Percentiles rank a stretch among this genome's conserved stretches.
phyloP scores from a whole-genome alignment of 139 green algal genomes.

The Tetradesmus obliquus region DNA sequence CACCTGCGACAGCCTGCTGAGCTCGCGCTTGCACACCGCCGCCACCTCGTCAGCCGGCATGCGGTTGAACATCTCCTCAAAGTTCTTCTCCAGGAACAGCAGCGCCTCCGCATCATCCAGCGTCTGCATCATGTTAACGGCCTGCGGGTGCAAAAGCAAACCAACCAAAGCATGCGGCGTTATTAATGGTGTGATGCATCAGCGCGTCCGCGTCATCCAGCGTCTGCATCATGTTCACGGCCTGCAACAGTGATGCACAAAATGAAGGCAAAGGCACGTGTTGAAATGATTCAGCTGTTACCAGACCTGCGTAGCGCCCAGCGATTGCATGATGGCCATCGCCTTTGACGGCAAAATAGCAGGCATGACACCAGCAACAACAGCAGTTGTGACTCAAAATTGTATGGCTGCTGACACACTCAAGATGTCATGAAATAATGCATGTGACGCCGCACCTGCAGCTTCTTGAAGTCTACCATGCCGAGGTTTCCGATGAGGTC shows the following conservation, averaged over 20 bases:
- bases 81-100: constrained; percentile 68
- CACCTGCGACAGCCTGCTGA: constrained; percentile 45
- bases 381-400: background rate
- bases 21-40: constrained; percentile 25
- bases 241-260: constrained; percentile 37
- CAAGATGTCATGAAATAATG: background rate
- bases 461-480: constrained; percentile 54
- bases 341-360: background rate
- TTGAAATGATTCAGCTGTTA: too few species aligned
- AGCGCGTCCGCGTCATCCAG: constrained; percentile 62
- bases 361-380: background rate
- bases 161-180: background rate
- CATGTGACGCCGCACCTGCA: background rate
- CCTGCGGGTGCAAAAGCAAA: constrained; percentile 28
- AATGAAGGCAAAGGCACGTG: background rate
- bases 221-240: constrained; percentile 60
- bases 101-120: constrained; percentile 63
- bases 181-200: background rate
- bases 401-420: background rate
- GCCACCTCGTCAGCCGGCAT: constrained; percentile 47
- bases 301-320: too few species aligned
- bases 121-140: constrained; percentile 61
- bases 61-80: constrained; percentile 48
- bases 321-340: too few species aligned
- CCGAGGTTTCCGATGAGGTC: constrained; percentile 57